A percentile compares a stretch with the other conserved stretches of the same genome.
Conservation (phyloP, 345 rosid species). For the Triadica sebifera region DNA sequence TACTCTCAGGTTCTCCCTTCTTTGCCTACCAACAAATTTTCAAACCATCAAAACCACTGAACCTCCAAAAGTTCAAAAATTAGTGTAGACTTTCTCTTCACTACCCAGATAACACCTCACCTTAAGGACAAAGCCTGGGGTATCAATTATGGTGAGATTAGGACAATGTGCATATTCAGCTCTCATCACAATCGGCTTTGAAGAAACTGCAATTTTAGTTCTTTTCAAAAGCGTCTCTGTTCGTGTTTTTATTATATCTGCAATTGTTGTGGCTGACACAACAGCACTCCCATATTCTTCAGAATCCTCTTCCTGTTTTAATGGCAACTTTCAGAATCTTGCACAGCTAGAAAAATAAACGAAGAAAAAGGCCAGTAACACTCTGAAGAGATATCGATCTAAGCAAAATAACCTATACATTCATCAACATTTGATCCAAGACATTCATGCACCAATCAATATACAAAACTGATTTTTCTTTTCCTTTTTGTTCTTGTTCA, state of each 20-base stretch:
- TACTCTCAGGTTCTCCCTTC: conserved; percentile 95
- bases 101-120: conserved; percentile 25
- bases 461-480: background rate
- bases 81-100: background rate
- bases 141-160: conserved; percentile 89
- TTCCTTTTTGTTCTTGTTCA: background rate
- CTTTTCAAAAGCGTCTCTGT: conserved; percentile 68
- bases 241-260: conserved; percentile 76
- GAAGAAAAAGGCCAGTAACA: background rate
- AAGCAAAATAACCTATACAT: background rate
- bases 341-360: background rate
- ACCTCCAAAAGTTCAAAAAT: background rate
- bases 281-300: conserved; percentile 85
- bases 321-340: conserved; percentile 7
- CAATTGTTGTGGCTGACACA: conserved; percentile 63
- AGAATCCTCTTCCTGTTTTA: conserved; percentile 77
- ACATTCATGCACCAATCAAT: background rate
- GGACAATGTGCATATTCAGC: conserved; percentile 98
- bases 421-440: background rate
- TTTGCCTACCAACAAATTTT: conserved; percentile 54
- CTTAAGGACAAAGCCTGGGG: conserved; percentile 98
- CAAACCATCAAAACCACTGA: background rate
- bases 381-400: background rate
- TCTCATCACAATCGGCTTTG: conserved; percentile 95
- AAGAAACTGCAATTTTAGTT: conserved; percentile 79